Evolutionary conservation across 2,329 filamentous ascomycete species (phyloP), one percentile per base, ranked within the genome.

Genomic region (Ophiostoma pallidulum): DNA sequence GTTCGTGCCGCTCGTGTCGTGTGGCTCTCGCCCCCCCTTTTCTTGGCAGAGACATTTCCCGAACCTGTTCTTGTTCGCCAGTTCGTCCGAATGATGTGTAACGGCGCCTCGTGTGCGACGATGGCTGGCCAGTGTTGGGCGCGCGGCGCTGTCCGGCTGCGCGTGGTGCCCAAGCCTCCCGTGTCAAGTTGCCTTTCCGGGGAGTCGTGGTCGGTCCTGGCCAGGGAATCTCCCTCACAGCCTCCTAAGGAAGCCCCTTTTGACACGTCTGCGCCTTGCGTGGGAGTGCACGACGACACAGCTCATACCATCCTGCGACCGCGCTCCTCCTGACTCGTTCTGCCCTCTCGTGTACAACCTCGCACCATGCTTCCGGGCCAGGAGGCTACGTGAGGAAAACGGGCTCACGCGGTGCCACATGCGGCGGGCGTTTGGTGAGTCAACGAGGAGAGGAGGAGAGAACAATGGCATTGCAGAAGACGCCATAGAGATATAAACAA

Each of bases 351-450:
- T 38, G 42, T 45, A 28, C 42, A 26, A 38, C 42, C 33, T 14
- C 19, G 13, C 33, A 18, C 42, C 8, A 22, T 38, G 42, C 24
- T 19, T 29, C 22, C 36, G 36, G 42, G 13, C 33, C 42, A 24
- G 42, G 29, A 36, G 28, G 26, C 29, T 8, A 41, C 16, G 41
- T 48, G 47, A 49, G 47, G 41, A 16, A 45, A 49, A 45, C 14
- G 36, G 41, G 41, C 47, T 49, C 47, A 45, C 2, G 20, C 12
- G 33, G 47, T 49, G 13, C 36, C 36, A 49, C 47, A 43, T n/a
- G 8, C 41, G n/a, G 26, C 19, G 28, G 12, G 20, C 7, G 18
- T 36, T 31, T 4, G 36, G 32, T 19, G 18, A 20, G 18, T 28
- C 14, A 20, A 32, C 8, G 19, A 31, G n/a, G n/a, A n/a, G n/a